These are phyloP conservation scores for Vaucheria bursata DNA, from an alignment of 352 stramenopile species.

Conservation along the genomic window DNA sequence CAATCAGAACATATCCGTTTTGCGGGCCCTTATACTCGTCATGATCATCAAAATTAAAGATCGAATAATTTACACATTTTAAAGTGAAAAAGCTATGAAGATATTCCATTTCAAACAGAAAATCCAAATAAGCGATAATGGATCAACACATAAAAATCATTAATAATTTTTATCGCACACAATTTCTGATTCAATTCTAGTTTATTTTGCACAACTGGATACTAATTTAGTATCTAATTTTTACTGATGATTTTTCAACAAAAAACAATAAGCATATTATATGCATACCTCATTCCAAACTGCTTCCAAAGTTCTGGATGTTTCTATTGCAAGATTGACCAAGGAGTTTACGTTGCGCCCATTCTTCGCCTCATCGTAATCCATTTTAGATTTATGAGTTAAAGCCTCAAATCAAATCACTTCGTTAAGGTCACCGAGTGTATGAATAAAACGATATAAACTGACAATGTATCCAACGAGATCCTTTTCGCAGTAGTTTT, in stretches of 20 bases:
- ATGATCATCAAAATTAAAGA: too few relatives aligned
- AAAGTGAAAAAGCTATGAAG: neutral
- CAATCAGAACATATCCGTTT: too few relatives aligned
- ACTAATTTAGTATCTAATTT: neutral
- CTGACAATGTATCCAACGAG: too few relatives aligned
- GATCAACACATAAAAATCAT: neutral
- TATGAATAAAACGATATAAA: too few relatives aligned
- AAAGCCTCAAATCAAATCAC: too few relatives aligned
- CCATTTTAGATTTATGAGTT: too few relatives aligned
- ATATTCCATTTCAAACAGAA: neutral
- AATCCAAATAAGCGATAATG: neutral
- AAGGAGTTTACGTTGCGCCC: neutral
- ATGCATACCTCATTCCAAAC: neutral
- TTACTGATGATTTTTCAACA: neutral
- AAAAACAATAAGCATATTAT: too few relatives aligned
- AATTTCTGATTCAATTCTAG: neutral
- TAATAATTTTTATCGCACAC: neutral
- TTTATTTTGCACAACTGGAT: neutral
- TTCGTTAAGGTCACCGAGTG: too few relatives aligned
- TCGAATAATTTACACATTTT: too few relatives aligned
- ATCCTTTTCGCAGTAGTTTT: too few relatives aligned
- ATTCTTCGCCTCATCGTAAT: neutral
- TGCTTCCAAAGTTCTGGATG: neutral
- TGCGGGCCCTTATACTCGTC: too few relatives aligned
- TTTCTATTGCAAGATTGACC: neutral